Evolutionary conservation across 192 early-diverging fungal genomes (phyloP).

Genomic region (Coemansia sp.): DNA sequence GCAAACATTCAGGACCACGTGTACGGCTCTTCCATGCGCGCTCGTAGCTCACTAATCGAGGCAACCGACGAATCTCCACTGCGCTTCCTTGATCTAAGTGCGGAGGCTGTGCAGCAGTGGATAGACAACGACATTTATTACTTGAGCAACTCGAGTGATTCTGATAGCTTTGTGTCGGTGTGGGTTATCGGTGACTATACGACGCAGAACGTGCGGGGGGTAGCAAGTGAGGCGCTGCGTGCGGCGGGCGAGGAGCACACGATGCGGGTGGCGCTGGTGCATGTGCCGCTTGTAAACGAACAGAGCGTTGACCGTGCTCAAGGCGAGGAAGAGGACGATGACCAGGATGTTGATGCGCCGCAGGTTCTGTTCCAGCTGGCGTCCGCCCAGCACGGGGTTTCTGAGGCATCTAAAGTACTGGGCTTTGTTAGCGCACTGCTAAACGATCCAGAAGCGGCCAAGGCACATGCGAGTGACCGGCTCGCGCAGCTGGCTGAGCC

Average conservation of each 20-base stretch:
- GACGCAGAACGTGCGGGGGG: slow-evolving; percentile 45
- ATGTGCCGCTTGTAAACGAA: not conserved
- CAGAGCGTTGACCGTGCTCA: slow-evolving; percentile 5
- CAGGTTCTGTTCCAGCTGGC: slow-evolving; percentile 33
- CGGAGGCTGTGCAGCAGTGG: slow-evolving; percentile 18
- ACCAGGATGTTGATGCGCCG: slow-evolving; percentile 28
- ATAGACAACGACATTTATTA: slow-evolving; percentile 24
- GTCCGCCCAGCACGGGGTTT: slow-evolving; percentile 1
- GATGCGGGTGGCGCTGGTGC: slow-evolving; percentile 41
- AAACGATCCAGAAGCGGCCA: not conserved
- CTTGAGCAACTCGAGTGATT: not conserved
- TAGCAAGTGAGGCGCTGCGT: slow-evolving; percentile 56
- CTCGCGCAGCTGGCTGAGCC: slow-evolving; percentile 1
- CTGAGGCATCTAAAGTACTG: not conserved
- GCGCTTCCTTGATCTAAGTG: slow-evolving; percentile 29
- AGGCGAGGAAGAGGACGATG: slow-evolving; percentile 26
- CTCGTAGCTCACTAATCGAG: slow-evolving; percentile 61
- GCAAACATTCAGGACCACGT: slow-evolving; percentile 71
- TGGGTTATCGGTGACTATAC: slow-evolving; percentile 63
- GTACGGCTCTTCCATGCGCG: slow-evolving; percentile 58
- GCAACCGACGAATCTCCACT: slow-evolving; percentile 40
- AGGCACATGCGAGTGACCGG: slow-evolving; percentile 1
- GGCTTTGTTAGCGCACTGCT: slow-evolving; percentile 13
- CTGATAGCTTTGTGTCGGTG: not conserved
- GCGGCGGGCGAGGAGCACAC: slow-evolving; percentile 24